Percentiles rank a stretch among this genome's conserved stretches.
phyloP scores from a whole-genome alignment of 1,284 basidiomycete genomes.

The Amylostereum areolatum region DNA sequence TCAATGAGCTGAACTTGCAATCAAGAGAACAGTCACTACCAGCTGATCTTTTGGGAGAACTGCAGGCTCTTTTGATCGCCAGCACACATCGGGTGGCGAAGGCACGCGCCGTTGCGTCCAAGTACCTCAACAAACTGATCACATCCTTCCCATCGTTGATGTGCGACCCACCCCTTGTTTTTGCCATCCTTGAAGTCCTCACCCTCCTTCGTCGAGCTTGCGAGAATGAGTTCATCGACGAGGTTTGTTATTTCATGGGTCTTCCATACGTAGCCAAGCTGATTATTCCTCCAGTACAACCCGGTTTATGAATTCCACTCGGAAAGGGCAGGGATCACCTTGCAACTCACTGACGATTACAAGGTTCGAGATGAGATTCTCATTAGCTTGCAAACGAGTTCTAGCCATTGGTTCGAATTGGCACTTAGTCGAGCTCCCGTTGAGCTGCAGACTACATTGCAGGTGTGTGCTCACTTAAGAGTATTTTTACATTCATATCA shows the following conservation, averaged over 20 bases:
- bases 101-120: slow-evolving; percentile 78
- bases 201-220: slow-evolving; percentile 86
- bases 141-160: slow-evolving; percentile 93
- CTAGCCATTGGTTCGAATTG: slow-evolving; percentile 80
- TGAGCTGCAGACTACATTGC: slow-evolving; percentile 88
- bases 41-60: slow-evolving; percentile 64
- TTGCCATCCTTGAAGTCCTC: slow-evolving; percentile 86
- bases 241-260: slow-evolving; percentile 46
- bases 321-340: slow-evolving; percentile 64
- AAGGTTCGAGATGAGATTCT: slow-evolving; percentile 82
- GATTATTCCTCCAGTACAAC: slow-evolving; percentile 59
- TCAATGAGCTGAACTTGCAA: slow-evolving; percentile 63
- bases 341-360: slow-evolving; percentile 89
- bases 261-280: background rate
- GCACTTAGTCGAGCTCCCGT: slow-evolving; percentile 86
- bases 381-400: slow-evolving; percentile 65
- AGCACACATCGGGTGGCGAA: slow-evolving; percentile 83
- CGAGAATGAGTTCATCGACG: slow-evolving; percentile 89
- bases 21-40: slow-evolving; percentile 81
- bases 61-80: slow-evolving; percentile 71
- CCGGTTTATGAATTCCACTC: slow-evolving; percentile 83
- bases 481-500: background rate
- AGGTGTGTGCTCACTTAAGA: slow-evolving; percentile 40
- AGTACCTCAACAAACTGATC: slow-evolving; percentile 81
- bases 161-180: slow-evolving; percentile 86